phyloP scores from a whole-genome alignment of 1,139 yeast species.

The Schwanniomyces etchellsii region DNA sequence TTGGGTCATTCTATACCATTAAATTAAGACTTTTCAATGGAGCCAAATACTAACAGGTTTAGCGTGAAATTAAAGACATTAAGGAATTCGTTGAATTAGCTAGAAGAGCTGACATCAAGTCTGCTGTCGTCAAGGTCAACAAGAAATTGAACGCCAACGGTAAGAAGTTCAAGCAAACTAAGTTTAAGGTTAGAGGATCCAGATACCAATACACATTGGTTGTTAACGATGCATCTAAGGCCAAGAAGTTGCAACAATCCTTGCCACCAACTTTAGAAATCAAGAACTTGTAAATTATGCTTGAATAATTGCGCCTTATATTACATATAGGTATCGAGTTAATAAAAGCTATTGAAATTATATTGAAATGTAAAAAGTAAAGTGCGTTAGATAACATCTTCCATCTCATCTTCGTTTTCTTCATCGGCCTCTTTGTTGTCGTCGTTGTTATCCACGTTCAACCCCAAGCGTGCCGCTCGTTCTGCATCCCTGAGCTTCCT shows the following conservation, averaged over 20 bases:
- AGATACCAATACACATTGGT: constrained; percentile 93
- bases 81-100: constrained; percentile 97
- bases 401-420: constrained; percentile 46
- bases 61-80: constrained; percentile 87
- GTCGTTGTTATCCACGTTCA: constrained; percentile 13
- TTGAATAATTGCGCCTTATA: constrained; percentile 9
- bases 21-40: no score
- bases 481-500: constrained; percentile 75
- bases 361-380: constrained; percentile 1
- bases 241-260: constrained; percentile 96
- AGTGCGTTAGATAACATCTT: constrained; percentile 27
- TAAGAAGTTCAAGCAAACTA: constrained; percentile 86
- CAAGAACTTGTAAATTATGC: constrained; percentile 49
- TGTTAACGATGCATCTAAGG: constrained; percentile 95
- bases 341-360: constrained; percentile 5
- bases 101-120: constrained; percentile 93
- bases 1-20: no score
- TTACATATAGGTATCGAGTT: constrained; percentile 10
- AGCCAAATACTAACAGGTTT: constrained; percentile 3
- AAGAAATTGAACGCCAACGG: constrained; percentile 81
- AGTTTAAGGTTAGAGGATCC: constrained; percentile 98
- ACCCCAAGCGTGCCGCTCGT: constrained; percentile 59
- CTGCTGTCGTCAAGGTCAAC: constrained; percentile 89
- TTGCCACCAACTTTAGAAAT: constrained; percentile 92
- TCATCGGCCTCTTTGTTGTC: constrained; percentile 35